A percentile compares a stretch with the other conserved stretches of the same genome.
Evolutionary conservation across 331 rosid genomes (phyloP).

Genomic region (Telfairia occidentalis): DNA sequence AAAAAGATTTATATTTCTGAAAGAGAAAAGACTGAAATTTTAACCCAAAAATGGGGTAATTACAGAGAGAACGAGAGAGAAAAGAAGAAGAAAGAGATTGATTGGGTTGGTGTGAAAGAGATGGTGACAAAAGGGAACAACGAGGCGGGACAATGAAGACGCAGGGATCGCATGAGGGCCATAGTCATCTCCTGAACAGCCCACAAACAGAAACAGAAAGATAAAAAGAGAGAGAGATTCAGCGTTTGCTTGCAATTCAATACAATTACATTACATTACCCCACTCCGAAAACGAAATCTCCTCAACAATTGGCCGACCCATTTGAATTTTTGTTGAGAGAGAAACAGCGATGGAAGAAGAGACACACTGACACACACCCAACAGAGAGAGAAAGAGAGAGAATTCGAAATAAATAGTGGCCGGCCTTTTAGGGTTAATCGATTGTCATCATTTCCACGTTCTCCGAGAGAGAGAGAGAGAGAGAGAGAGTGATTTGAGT

Average conservation of each 20-base stretch:
- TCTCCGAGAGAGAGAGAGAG: neutral
- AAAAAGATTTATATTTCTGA: no score
- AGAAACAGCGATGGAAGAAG: neutral
- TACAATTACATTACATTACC: neutral
- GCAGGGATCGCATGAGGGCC: neutral
- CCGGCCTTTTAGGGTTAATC: slow-evolving; percentile 7
- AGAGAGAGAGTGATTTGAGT: no score
- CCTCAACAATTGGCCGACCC: neutral
- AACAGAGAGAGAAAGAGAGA: neutral
- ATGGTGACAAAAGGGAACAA: slow-evolving; percentile 2
- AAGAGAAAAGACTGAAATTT: neutral
- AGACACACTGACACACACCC: neutral
- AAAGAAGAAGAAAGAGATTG: neutral
- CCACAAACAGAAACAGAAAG: neutral
- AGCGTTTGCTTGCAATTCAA: neutral
- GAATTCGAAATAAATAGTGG: neutral
- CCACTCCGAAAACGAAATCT: neutral
- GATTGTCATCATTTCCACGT: neutral
- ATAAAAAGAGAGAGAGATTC: neutral
- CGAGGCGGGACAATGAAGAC: neutral
- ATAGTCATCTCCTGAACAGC: neutral
- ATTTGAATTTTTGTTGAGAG: neutral
- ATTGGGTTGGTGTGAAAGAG: neutral
- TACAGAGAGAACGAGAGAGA: neutral
- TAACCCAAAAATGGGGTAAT: neutral